Conservation (phyloP, 2,329 filamentous ascomycete species). For the Calonectria fujianensis region DNA sequence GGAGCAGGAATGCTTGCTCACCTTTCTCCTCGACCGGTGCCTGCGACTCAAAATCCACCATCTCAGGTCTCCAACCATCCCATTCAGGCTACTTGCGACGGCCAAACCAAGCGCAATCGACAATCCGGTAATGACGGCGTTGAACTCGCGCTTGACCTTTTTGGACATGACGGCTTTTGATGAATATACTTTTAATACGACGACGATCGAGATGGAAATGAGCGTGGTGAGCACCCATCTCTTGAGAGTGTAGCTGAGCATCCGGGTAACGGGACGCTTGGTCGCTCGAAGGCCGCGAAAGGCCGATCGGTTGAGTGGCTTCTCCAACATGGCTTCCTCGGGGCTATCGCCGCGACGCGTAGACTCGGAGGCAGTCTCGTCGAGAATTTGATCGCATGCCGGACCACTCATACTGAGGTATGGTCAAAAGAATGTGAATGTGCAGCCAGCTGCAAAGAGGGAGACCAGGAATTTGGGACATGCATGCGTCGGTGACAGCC, state of each 20-base stretch:
- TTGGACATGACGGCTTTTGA: slow-evolving; percentile 44
- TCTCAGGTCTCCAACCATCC: slow-evolving; percentile 65
- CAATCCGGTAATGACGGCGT: slow-evolving; percentile 65
- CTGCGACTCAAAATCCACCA: slow-evolving; percentile 66
- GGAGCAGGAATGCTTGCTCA: slow-evolving; percentile 42
- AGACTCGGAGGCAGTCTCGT: background rate
- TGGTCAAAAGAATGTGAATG: slow-evolving; percentile 8
- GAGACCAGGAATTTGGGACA: background rate
- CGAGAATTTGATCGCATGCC: slow-evolving; percentile 14
- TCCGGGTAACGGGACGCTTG: slow-evolving; percentile 19
- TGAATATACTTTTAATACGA: slow-evolving; percentile 47
- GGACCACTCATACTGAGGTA: background rate
- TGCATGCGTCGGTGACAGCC: background rate
- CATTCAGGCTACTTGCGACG: slow-evolving; percentile 65
- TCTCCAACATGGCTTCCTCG: background rate
- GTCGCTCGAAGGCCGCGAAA: slow-evolving; percentile 26
- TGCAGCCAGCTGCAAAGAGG: background rate
- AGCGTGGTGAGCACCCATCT: slow-evolving; percentile 47
- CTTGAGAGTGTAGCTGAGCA: slow-evolving; percentile 29
- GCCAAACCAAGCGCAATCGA: slow-evolving; percentile 62
- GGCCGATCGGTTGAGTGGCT: background rate
- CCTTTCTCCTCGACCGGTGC: slow-evolving; percentile 62
- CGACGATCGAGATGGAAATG: slow-evolving; percentile 45
- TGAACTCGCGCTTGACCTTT: slow-evolving; percentile 63
- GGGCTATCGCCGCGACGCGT: slow-evolving; percentile 1